Evolutionary conservation across 163 green algal genomes (phyloP).

Genomic region (Scenedesmus sp.): DNA sequence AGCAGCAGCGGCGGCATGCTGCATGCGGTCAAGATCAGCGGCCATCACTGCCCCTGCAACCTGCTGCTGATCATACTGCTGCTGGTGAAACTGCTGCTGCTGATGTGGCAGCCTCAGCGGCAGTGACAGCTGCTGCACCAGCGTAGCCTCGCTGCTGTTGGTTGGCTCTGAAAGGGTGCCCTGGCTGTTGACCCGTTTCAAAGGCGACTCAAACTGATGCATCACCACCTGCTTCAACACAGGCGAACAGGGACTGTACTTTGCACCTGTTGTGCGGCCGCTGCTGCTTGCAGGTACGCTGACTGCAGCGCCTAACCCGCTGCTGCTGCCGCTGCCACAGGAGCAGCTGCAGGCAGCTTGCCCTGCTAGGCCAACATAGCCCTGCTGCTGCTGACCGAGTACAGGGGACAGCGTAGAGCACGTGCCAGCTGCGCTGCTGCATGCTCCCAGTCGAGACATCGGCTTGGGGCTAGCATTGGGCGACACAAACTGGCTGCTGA

Average conservation of each 20-base stretch:
- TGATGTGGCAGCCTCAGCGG: neutral
- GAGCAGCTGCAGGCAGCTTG: neutral
- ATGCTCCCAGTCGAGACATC: conserved; percentile 21
- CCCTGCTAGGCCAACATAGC: neutral
- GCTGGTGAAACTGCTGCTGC: neutral
- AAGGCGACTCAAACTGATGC: conserved; percentile 39
- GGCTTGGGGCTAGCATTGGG: conserved; percentile 38
- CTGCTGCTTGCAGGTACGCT: conserved; percentile 17
- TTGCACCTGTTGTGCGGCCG: neutral
- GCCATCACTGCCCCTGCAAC: conserved; percentile 35
- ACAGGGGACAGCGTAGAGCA: neutral
- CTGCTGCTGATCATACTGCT: conserved; percentile 32
- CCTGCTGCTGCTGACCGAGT: conserved; percentile 1
- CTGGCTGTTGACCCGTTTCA: conserved; percentile 38
- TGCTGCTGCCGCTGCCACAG: neutral
- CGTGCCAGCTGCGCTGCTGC: neutral
- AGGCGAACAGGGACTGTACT: conserved; percentile 17
- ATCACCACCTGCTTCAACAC: neutral
- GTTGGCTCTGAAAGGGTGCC: neutral
- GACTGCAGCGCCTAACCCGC: neutral
- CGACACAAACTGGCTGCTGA: conserved; percentile 6
- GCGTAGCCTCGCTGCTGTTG: conserved; percentile 10
- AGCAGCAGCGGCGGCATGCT: conserved; percentile 38
- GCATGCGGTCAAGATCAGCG: conserved; percentile 38
- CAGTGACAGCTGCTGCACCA: conserved; percentile 20